Evolutionary conservation across 2,329 filamentous ascomycete species (phyloP), one percentile per base, ranked within the genome.

Genomic region (Ophiostoma fasciatum): DNA sequence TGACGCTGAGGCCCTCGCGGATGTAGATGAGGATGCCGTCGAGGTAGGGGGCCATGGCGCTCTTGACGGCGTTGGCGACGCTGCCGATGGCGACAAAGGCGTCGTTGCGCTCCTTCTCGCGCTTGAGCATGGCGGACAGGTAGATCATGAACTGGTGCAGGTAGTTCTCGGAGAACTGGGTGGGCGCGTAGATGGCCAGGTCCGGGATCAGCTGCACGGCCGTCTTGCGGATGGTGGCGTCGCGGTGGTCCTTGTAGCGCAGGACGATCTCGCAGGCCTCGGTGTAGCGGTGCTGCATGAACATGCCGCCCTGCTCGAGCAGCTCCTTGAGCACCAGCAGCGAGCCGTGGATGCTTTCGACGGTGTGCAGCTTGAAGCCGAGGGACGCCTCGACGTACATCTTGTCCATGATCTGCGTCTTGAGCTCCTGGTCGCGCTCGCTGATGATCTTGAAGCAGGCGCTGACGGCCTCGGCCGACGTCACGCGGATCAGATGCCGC

Each of bases 131-230:
- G 22, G 82, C 77, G 41, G 92, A 88, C 5, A 98, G 69, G 52
- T 94, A 93, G 13, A 94, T 73, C 90, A 98, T 98, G 58, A 93
- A 96, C 50, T 85, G 82, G 56, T 94, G 87, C 4, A 98, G 68
- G 56, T 94, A 92, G 21, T 74, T 74, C 44, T 78, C 73, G 38
- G 82, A 82, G 54, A 98, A 98, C 42, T 94, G 85, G 28, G 80
- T 72, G 0, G 92, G 90, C 1, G 85, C 82, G 51, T 98, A 98
- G 49, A 80, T 84, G 28, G 92, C 90, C 18, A 98, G 69, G 40
- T 92, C 82, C 0, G 90, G 90, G 36, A 98, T 93, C 38, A 94
- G 76, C 36, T 82, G 70, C 26, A 96, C 83, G 22, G 96, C 81
- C 7, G 93, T 92, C 49, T 82, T 81, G 37, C 88, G 73, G 46